Evolutionary conservation across 2,329 filamentous ascomycete species (phyloP).

Genomic region (Monilinia laxa): DNA sequence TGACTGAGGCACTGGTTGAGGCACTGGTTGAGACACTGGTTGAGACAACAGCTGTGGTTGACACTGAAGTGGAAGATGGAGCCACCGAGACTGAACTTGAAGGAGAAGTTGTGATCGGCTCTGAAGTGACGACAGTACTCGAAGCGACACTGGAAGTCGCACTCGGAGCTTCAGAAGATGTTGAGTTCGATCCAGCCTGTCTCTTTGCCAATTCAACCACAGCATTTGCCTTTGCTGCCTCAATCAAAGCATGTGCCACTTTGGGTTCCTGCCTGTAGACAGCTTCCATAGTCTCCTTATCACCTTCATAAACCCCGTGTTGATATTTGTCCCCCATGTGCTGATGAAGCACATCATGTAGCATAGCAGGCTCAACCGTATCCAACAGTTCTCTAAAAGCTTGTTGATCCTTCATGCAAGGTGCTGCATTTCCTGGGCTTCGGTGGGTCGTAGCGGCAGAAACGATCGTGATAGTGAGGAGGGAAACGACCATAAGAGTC

Average conservation of each 20-base stretch:
- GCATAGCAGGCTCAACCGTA: conserved; percentile 55
- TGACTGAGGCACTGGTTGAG: neutral
- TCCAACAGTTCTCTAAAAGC: conserved; percentile 56
- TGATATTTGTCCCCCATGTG: conserved; percentile 63
- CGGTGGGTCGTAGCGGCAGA: conserved; percentile 38
- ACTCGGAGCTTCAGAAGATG: conserved; percentile 8
- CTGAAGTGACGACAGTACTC: conserved; percentile 13
- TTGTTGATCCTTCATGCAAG: conserved; percentile 33
- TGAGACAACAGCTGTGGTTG: conserved; percentile 13
- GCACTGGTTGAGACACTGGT: neutral
- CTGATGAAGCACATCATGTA: conserved; percentile 66
- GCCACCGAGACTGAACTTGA: conserved; percentile 15
- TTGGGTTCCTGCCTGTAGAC: conserved; percentile 60
- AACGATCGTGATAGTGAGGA: conserved; percentile 42
- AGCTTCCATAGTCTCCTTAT: conserved; percentile 61
- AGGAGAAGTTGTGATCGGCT: neutral
- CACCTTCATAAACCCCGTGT: conserved; percentile 66
- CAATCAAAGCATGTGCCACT: conserved; percentile 61
- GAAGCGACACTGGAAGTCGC: conserved; percentile 9
- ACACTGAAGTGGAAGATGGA: conserved; percentile 7
- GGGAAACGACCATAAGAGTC: conserved; percentile 38
- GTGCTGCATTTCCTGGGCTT: conserved; percentile 21
- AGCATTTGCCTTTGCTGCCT: conserved; percentile 48
- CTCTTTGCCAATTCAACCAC: conserved; percentile 55
- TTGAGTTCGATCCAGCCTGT: conserved; percentile 43